Conservation (phyloP, 805 yeast species). For the Blastobotrys americana region DNA sequence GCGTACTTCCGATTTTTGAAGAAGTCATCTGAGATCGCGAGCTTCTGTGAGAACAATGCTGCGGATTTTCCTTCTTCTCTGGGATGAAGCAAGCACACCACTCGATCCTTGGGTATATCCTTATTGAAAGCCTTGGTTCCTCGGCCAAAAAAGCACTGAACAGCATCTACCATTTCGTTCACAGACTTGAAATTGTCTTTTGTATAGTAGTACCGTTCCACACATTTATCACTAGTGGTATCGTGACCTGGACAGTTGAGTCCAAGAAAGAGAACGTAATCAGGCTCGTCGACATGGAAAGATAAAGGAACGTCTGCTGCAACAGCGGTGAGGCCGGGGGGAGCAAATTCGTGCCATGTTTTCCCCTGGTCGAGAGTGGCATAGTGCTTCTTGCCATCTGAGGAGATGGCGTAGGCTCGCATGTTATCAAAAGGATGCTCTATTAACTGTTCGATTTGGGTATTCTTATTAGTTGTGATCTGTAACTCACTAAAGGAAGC, state of each 20-base stretch:
- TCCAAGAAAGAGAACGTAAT: slow-evolving; percentile 35
- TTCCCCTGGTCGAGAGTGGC: slow-evolving; percentile 38
- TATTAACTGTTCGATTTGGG: slow-evolving; percentile 23
- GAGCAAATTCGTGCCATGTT: slow-evolving; percentile 35
- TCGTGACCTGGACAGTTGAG: slow-evolving; percentile 30
- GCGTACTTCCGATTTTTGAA: slow-evolving; percentile 33
- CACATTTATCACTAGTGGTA: slow-evolving; percentile 29
- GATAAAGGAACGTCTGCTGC: slow-evolving; percentile 24
- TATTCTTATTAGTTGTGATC: slow-evolving; percentile 32
- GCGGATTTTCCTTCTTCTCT: slow-evolving; percentile 33
- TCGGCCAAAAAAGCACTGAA: slow-evolving; percentile 31
- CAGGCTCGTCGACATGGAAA: slow-evolving; percentile 36
- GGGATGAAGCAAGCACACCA: slow-evolving; percentile 41
- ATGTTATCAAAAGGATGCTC: slow-evolving; percentile 35
- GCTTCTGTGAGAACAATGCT: slow-evolving; percentile 12
- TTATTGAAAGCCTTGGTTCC: slow-evolving; percentile 23
- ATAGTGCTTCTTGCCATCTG: slow-evolving; percentile 30
- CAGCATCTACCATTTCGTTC: slow-evolving; percentile 17
- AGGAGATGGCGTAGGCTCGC: slow-evolving; percentile 36
- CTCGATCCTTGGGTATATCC: slow-evolving; percentile 27
- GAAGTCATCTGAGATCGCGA: slow-evolving; percentile 40
- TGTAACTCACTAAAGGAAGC: slow-evolving; percentile 34
- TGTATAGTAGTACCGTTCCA: slow-evolving; percentile 37
- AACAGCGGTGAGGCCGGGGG: slow-evolving; percentile 27
- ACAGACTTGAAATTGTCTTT: slow-evolving; percentile 38